Evolutionary conservation across 371 early-diverging fungal genomes (phyloP), one percentile per base, ranked within the genome.

Genomic region (Blastocladiella emersonii): DNA sequence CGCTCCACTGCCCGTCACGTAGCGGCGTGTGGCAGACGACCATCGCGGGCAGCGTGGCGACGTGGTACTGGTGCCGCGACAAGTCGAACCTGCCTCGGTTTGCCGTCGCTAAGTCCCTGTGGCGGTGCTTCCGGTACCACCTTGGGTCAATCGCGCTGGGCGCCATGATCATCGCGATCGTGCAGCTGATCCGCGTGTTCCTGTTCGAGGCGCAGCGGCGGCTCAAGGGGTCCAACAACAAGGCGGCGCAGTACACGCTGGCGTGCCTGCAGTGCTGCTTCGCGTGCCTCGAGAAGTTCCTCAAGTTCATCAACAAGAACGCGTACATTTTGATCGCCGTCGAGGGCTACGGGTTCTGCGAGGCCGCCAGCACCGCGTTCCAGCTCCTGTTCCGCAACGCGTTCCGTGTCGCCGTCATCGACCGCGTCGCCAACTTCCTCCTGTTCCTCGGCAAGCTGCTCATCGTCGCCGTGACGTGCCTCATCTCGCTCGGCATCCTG

Each of bases 291-390:
- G 71, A 73, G 44, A 64, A 62, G 56, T 41, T 78, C 25, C 49
- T 81, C 25, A 78, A 76, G 67, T 76, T 72, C 62, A 68, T 81
- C 67, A 80, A 75, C 69, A 76, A 72, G 64, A 76, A 81, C 65
- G 80, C 79, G 0, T 81, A 80, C 68, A 78, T 81, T 61, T 61
- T 70, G 61, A 75, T 79, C 56, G 80, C 80, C 19, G 69, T 81
- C 36, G 68, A 71, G 56, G 82, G 82, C 0, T 68, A 71, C 39
- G 45, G 68, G 27, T 81, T 81, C 68, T 80, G 74, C 69, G 66
- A 64, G 32, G 67, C 76, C 10, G 75, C 77, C 56, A 55, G 66
- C 45, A 62, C 48, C 10, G 79, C 77, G 8, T 63, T 63, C 48
- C 23, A 64, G 21, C 62, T 66, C 27, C 37, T 68, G 25, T 15